A percentile compares a stretch with the other conserved stretches of the same genome.
These are phyloP conservation scores for Mucor lusitanicus DNA, from an alignment of 371 early-diverging fungal species.

Conservation along the genomic window DNA sequence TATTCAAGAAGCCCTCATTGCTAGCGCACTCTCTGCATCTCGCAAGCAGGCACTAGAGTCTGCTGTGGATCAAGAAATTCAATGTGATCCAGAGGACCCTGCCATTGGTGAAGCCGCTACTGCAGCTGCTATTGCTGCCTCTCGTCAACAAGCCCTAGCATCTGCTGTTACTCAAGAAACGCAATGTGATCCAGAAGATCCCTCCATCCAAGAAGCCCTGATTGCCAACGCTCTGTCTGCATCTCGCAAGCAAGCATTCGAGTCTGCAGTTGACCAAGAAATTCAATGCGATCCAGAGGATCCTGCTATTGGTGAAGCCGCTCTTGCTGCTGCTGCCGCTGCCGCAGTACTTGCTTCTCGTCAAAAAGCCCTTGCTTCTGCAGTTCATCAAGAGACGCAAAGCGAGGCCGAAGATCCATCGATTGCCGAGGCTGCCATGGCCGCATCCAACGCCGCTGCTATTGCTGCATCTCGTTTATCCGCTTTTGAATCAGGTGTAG, in stretches of 20 bases:
- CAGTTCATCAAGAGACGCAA: conserved; percentile 4
- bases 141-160: neutral
- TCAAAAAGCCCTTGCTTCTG: neutral
- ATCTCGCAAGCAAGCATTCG: neutral
- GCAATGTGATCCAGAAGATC: conserved; percentile 6
- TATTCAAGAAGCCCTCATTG: neutral
- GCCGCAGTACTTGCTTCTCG: conserved; percentile 7
- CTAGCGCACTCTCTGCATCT: neutral
- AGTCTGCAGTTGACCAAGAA: conserved; percentile 2
- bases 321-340: conserved; percentile 16
- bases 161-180: neutral
- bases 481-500: conserved; percentile 3
- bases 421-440: conserved; percentile 9
- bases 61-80: conserved; percentile 7
- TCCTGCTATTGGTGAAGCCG: conserved; percentile 5
- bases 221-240: neutral
- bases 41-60: neutral
- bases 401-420: conserved; percentile 6
- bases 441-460: conserved; percentile 4
- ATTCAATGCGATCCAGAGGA: conserved; percentile 17
- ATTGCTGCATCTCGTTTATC: neutral
- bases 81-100: conserved; percentile 8
- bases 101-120: neutral
- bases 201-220: neutral
- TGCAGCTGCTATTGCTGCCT: neutral